These are phyloP conservation scores for Lentinula raphanica DNA, from an alignment of 768 basidiomycete species.

Conservation along the genomic window DNA sequence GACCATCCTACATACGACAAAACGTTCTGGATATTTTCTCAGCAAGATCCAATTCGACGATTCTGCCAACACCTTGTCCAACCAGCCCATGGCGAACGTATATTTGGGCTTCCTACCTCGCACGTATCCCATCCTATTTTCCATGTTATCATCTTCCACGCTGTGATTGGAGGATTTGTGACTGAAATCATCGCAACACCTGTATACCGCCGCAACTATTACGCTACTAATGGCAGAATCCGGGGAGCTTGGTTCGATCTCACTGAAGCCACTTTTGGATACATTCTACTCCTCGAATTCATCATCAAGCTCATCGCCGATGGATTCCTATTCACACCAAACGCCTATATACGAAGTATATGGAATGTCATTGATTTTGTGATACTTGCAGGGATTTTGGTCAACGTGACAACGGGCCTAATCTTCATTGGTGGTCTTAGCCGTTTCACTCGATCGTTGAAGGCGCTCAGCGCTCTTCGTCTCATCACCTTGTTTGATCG, in stretches of 20 bases:
- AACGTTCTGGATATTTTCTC: conserved; percentile 84
- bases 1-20: conserved; percentile 88
- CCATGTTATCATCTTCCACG: conserved; percentile 65
- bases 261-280: conserved; percentile 66
- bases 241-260: conserved; percentile 85
- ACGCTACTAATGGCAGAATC: conserved; percentile 48
- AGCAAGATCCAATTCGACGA: conserved; percentile 66
- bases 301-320: conserved; percentile 89
- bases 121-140: conserved; percentile 65
- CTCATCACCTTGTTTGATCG: conserved; percentile 85
- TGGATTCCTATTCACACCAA: conserved; percentile 86
- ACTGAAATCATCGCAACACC: conserved; percentile 86
- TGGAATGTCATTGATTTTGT: conserved; percentile 92
- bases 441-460: conserved; percentile 79
- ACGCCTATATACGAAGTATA: conserved; percentile 84
- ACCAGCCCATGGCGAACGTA: conserved; percentile 80
- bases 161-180: conserved; percentile 77
- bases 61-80: conserved; percentile 80
- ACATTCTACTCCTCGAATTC: conserved; percentile 74
- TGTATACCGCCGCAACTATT: conserved; percentile 72
- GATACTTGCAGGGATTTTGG: conserved; percentile 71
- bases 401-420: conserved; percentile 68
- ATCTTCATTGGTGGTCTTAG: conserved; percentile 74
- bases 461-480: conserved; percentile 82
- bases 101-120: conserved; percentile 72